Conservation (phyloP, 2,329 filamentous ascomycete species). For the Xylaria sp. region DNA sequence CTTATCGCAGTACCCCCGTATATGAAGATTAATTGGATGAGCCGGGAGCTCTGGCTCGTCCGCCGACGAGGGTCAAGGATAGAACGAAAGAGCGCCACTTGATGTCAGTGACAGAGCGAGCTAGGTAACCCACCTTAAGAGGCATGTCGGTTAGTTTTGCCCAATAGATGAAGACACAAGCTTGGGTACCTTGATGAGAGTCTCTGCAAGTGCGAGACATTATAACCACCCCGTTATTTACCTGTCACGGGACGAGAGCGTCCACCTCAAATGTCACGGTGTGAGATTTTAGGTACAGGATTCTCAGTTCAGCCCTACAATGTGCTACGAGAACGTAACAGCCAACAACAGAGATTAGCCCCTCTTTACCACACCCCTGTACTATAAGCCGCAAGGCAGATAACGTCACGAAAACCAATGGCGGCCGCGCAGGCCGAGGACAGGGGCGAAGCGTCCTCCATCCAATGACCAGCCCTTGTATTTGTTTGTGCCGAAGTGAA, state of each 20-base stretch:
- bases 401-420: neutral
- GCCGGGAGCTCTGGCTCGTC: too few species aligned
- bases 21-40: too few species aligned
- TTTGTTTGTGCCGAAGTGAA: neutral
- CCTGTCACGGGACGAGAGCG: neutral
- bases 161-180: neutral
- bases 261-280: neutral
- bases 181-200: neutral
- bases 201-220: neutral
- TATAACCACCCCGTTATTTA: neutral
- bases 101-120: neutral
- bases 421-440: neutral
- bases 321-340: neutral
- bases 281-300: neutral
- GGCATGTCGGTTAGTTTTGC: neutral
- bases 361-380: neutral
- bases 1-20: too few species aligned
- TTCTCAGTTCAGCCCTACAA: conserved; percentile 11
- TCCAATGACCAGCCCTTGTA: neutral
- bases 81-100: neutral
- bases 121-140: neutral
- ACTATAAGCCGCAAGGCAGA: neutral
- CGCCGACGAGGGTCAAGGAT: neutral
- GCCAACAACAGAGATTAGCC: neutral
- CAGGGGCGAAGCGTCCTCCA: too few species aligned